Percentiles rank a stretch among this genome's conserved stretches.
Conservation (phyloP, 352 stramenopile species). For the Phytophthora uliginosa region DNA sequence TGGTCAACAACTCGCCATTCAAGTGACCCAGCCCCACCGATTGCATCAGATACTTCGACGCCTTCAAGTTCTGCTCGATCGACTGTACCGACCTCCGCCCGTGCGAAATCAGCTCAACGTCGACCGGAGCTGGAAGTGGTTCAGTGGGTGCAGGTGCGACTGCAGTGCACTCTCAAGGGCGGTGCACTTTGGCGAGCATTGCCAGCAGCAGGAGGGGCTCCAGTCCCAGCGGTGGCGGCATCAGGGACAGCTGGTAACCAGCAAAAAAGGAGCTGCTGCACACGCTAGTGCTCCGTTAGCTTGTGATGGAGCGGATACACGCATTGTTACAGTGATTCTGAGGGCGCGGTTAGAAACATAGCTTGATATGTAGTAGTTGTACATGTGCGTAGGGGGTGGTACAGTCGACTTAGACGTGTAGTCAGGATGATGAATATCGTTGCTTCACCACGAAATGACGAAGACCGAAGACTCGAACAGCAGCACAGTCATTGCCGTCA, state of each 20-base stretch:
- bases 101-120: not conserved
- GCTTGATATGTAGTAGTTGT: too few relatives aligned
- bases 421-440: too few relatives aligned
- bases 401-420: too few relatives aligned
- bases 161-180: constrained; percentile 50
- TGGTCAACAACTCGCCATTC: constrained; percentile 63
- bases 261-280: constrained; percentile 19
- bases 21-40: constrained; percentile 43
- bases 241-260: not conserved
- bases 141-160: constrained; percentile 55
- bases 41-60: constrained; percentile 2
- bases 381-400: too few relatives aligned
- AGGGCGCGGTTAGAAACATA: constrained; percentile 29
- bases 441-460: too few relatives aligned
- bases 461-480: too few relatives aligned
- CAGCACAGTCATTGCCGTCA: too few relatives aligned
- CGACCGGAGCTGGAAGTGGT: constrained; percentile 41
- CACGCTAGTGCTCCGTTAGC: constrained; percentile 12
- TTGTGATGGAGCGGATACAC: constrained; percentile 20
- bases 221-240: constrained; percentile 1
- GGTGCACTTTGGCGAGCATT: constrained; percentile 49
- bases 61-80: constrained; percentile 9
- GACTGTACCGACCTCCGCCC: not conserved
- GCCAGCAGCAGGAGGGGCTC: constrained; percentile 5
- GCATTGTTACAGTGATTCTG: constrained; percentile 26